These are phyloP conservation scores for Apiotrichum veenhuisii DNA, from an alignment of 1,284 basidiomycete species.

Conservation along the genomic window DNA sequence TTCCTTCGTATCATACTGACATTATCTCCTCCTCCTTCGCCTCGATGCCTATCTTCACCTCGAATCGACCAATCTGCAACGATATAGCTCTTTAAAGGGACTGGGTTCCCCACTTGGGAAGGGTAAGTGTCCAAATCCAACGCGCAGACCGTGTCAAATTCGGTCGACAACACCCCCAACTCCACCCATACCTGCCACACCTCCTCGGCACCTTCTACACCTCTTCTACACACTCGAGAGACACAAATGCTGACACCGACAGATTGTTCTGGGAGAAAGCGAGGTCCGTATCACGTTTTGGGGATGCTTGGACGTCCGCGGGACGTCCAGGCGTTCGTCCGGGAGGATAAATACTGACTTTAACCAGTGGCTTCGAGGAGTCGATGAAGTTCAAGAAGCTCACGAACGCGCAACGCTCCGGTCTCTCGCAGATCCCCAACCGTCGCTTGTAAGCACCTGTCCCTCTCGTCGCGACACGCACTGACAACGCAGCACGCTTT, in stretches of 20 bases:
- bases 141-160: too few species aligned
- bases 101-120: constrained; percentile 59
- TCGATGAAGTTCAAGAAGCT: constrained; percentile 94
- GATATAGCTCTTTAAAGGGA: constrained; percentile 83
- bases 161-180: too few species aligned
- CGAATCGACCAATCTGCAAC: too few species aligned
- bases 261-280: constrained; percentile 93
- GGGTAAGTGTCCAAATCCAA: too few species aligned
- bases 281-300: background rate
- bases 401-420: constrained; percentile 66
- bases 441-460: constrained; percentile 67
- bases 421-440: constrained; percentile 76
- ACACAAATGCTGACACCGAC: constrained; percentile 21
- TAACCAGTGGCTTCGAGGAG: constrained; percentile 45
- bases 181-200: too few species aligned
- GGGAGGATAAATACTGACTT: background rate
- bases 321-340: too few species aligned
- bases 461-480: too few species aligned
- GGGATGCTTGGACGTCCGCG: background rate
- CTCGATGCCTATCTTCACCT: too few species aligned
- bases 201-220: too few species aligned
- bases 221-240: background rate
- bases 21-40: too few species aligned
- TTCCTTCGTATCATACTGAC: too few species aligned
- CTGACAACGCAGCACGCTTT: too few species aligned